Evolutionary conservation across 306 rosid species (phyloP).

Genomic region (Rosa persica): DNA sequence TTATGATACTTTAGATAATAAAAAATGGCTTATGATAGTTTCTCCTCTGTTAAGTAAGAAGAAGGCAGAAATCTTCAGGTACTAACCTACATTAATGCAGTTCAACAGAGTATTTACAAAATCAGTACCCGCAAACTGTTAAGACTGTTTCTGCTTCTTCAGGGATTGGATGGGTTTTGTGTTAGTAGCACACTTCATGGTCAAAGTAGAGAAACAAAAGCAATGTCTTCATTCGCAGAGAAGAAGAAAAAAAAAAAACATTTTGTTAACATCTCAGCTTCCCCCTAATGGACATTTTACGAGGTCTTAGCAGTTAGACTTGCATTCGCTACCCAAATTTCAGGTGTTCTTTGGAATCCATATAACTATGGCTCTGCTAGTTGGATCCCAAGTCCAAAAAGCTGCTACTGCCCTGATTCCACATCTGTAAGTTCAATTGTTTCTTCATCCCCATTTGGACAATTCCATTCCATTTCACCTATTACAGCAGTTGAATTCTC

Average conservation of each 20-base stretch:
- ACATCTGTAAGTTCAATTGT: not conserved
- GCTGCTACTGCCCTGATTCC: not conserved
- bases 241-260: too few species aligned
- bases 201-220: too few species aligned
- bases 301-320: not conserved
- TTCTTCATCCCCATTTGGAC: not conserved
- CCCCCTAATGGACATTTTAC: too few species aligned
- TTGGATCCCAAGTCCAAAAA: not conserved
- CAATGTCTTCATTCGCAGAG: not conserved
- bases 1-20: too few species aligned
- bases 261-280: not conserved
- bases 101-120: too few species aligned
- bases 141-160: too few species aligned
- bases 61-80: too few species aligned
- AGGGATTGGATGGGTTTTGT: too few species aligned
- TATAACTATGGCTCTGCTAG: not conserved
- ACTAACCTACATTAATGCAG: too few species aligned
- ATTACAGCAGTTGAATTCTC: constrained; percentile 5
- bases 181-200: not conserved
- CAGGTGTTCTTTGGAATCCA: not conserved
- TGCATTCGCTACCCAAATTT: not conserved
- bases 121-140: too few species aligned
- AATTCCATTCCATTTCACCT: constrained; percentile 6
- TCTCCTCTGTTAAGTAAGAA: too few species aligned
- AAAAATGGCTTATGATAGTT: too few species aligned